Base-by-base conservation (phyloP, 1,284 basidiomycete species). In the Heterobasidion irregulare region DNA sequence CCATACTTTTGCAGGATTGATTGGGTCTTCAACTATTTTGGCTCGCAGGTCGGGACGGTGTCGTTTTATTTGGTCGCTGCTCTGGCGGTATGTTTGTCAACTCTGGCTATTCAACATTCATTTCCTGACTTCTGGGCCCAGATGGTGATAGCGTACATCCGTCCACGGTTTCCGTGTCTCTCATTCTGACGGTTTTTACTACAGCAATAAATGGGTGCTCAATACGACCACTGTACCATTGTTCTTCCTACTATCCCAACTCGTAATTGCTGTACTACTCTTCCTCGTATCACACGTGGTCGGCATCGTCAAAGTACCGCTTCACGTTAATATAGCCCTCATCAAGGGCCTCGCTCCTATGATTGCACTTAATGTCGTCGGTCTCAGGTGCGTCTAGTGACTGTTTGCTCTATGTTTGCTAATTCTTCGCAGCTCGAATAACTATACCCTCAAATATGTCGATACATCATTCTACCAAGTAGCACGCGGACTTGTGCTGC, bases 391-490 rank as follows among this genome's bases (percentile, higher is more conserved):
- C 47, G 75, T 62, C 44, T 10, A 50, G 44, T 47, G 12, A 38
- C 35, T 38, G 8, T 15, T 36, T 38, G 43, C 44, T 26, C 32
- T 26, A 8, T 16, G 26, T 35, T 16, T 45, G 2, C 18, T 44
- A 38, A 35, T 35, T 35, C 18, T 47, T 50, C 49, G 53, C 65
- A 92, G 88, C 63, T 89, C 91, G 8, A 92, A 89, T 72, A 95
- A 94, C 67, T 93, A 88, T 66, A 94, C 91, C 54, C 78, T 94
- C 50, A 89, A 93, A 82, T 91, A 87, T 64, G 92, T 94, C 63
- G 92, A 94, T 58, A 89, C 92, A 6, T 94, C 92, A 0, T 94
- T 94, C 70, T 94, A 94, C 67, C 91, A 92, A 72, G 84, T 94
- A 57, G 91, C 91, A 1, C 84, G 90, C n/a, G 91, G 90, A 15